phyloP scores from a whole-genome alignment of 1,139 yeast species.

The Zygosaccharomyces pseudobailii region DNA sequence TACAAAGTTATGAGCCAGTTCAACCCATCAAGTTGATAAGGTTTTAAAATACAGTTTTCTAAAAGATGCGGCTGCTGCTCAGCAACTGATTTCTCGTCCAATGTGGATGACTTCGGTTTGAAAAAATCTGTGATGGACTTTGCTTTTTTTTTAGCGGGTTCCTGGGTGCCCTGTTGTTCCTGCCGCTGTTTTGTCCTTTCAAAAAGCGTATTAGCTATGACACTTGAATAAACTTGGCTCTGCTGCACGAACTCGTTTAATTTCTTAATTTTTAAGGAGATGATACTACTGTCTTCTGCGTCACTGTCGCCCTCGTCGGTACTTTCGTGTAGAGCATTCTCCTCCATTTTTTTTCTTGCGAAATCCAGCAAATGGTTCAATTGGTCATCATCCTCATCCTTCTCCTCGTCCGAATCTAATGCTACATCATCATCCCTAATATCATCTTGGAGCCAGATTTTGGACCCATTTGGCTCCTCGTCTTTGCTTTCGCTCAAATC shows the following conservation, averaged over 20 bases:
- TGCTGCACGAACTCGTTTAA: slow-evolving; percentile 70
- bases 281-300: slow-evolving; percentile 22
- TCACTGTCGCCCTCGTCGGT: slow-evolving; percentile 20
- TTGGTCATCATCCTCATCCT: slow-evolving; percentile 19
- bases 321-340: slow-evolving; percentile 8
- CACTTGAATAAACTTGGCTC: slow-evolving; percentile 78
- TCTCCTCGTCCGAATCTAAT: slow-evolving; percentile 30
- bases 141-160: slow-evolving; percentile 6
- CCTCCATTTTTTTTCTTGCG: slow-evolving; percentile 11
- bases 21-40: slow-evolving; percentile 83
- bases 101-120: slow-evolving; percentile 10
- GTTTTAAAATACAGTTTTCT: slow-evolving; percentile 66
- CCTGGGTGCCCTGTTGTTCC: slow-evolving; percentile 16
- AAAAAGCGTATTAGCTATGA: slow-evolving; percentile 71
- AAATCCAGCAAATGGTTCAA: slow-evolving; percentile 26
- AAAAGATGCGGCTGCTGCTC: slow-evolving; percentile 59
- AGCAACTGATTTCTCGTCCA: slow-evolving; percentile 14
- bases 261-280: slow-evolving; percentile 49
- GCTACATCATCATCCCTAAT: slow-evolving; percentile 20
- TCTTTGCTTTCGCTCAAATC: slow-evolving; percentile 14
- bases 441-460: slow-evolving; percentile 30
- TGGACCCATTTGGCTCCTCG: slow-evolving; percentile 16
- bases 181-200: slow-evolving; percentile 39
- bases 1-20: slow-evolving; percentile 86
- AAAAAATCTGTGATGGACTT: slow-evolving; percentile 27